Conservation (phyloP, 371 early-diverging fungal genomes). For the Basidiobolus heterosporus region DNA sequence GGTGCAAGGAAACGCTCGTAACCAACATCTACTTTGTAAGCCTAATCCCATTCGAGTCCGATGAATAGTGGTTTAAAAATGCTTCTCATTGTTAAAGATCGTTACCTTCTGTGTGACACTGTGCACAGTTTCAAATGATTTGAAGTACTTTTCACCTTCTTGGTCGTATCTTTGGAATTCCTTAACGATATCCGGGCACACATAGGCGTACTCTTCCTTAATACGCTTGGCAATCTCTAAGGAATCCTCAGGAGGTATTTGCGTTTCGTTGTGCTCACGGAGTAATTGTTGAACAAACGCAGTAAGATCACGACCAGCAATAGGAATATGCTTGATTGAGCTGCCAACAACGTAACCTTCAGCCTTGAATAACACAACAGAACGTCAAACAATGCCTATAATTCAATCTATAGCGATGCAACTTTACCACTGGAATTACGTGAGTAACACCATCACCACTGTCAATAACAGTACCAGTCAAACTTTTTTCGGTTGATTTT, state of each 20-base stretch:
- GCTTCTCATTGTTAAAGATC: too few species aligned
- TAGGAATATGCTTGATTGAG: slow-evolving; percentile 93
- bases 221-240: slow-evolving; percentile 83
- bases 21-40: slow-evolving; percentile 86
- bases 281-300: slow-evolving; percentile 89
- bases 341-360: slow-evolving; percentile 95
- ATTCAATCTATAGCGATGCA: not conserved
- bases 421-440: slow-evolving; percentile 86
- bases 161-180: slow-evolving; percentile 88
- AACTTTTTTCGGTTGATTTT: slow-evolving; percentile 55
- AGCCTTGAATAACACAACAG: slow-evolving; percentile 34
- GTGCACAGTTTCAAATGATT: slow-evolving; percentile 66
- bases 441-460: slow-evolving; percentile 97
- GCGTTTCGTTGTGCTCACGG: slow-evolving; percentile 84
- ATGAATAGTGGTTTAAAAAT: not conserved
- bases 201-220: slow-evolving; percentile 92
- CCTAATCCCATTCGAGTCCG: too few species aligned
- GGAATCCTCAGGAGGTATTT: slow-evolving; percentile 90
- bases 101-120: slow-evolving; percentile 68
- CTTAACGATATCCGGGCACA: slow-evolving; percentile 88
- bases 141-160: slow-evolving; percentile 75
- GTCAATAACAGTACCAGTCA: slow-evolving; percentile 95
- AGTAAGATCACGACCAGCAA: slow-evolving; percentile 94
- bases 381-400: not conserved
- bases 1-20: slow-evolving; percentile 96